These are phyloP conservation scores for Backusella macrospora DNA, from an alignment of 192 early-diverging fungal genomes.

Conservation along the genomic window DNA sequence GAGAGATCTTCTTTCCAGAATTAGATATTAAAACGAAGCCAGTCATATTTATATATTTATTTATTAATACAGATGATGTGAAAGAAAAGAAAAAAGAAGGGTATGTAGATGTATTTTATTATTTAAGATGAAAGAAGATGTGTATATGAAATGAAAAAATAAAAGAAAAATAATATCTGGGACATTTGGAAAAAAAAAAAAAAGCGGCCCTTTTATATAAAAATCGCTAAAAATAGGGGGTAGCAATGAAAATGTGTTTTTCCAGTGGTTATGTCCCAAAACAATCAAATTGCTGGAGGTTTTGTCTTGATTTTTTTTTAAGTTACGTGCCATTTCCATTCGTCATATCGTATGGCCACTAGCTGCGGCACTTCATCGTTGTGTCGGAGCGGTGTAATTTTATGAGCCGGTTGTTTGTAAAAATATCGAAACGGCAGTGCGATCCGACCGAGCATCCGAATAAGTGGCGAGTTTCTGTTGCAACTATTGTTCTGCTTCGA, in stretches of 20 bases:
- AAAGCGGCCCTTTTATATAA: neutral
- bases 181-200: neutral
- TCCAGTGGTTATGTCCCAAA: neutral
- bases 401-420: neutral
- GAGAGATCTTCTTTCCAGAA: conserved; percentile 35
- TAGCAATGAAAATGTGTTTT: conserved; percentile 3
- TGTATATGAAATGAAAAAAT: neutral
- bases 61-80: neutral
- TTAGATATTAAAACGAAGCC: conserved; percentile 16
- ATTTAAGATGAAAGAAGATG: neutral
- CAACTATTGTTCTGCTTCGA: neutral
- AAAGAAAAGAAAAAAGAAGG: neutral
- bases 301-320: conserved; percentile 2
- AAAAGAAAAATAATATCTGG: neutral
- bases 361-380: neutral
- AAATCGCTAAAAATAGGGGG: conserved; percentile 3
- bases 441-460: conserved; percentile 5
- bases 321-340: conserved; percentile 9
- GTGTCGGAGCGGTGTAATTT: neutral
- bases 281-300: neutral
- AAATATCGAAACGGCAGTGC: neutral
- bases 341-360: neutral
- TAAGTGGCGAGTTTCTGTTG: neutral
- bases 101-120: neutral
- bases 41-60: neutral